A percentile compares a stretch with the other conserved stretches of the same genome.
These are phyloP conservation scores for Jatropha curcas DNA, from an alignment of 345 rosid species.

Conservation along the genomic window DNA sequence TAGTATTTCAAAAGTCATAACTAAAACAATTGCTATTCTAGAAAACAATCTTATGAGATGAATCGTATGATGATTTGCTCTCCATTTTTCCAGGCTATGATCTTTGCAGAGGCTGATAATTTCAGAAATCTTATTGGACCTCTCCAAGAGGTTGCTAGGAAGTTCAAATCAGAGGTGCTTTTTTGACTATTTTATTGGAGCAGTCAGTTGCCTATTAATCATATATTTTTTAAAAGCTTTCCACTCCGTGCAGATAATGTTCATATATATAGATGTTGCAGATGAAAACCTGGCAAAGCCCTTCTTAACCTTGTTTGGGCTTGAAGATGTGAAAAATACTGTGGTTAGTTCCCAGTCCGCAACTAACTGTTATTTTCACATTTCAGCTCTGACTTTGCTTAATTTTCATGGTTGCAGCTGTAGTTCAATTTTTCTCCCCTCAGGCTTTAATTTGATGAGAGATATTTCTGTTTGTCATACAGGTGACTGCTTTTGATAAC, in stretches of 20 bases:
- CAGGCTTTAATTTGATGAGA: conserved; percentile 20
- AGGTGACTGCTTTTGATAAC: conserved; percentile 89
- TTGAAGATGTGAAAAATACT: conserved; percentile 57
- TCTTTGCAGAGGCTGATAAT: conserved; percentile 66
- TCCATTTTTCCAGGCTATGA: conserved; percentile 49
- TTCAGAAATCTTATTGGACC: conserved; percentile 51
- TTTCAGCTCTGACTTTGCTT: neutral
- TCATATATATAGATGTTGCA: conserved; percentile 55
- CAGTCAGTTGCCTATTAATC: neutral
- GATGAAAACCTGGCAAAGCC: conserved; percentile 88
- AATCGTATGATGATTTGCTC: conserved; percentile 5
- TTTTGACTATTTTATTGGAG: conserved; percentile 5
- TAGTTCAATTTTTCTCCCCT: conserved; percentile 3
- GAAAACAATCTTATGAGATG: neutral
- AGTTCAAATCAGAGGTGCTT: conserved; percentile 64
- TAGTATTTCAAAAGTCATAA: neutral
- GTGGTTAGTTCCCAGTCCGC: conserved; percentile 47
- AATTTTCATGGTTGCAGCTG: neutral
- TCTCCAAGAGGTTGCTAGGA: conserved; percentile 71
- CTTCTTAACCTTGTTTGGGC: conserved; percentile 75
- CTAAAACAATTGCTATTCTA: neutral
- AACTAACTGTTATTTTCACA: neutral
- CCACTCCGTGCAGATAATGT: conserved; percentile 63
- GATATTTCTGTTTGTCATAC: conserved; percentile 23
- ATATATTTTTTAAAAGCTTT: conserved; percentile 16